Base-by-base conservation (phyloP, 2,329 filamentous ascomycete species). In the Monilinia aucupariae region DNA sequence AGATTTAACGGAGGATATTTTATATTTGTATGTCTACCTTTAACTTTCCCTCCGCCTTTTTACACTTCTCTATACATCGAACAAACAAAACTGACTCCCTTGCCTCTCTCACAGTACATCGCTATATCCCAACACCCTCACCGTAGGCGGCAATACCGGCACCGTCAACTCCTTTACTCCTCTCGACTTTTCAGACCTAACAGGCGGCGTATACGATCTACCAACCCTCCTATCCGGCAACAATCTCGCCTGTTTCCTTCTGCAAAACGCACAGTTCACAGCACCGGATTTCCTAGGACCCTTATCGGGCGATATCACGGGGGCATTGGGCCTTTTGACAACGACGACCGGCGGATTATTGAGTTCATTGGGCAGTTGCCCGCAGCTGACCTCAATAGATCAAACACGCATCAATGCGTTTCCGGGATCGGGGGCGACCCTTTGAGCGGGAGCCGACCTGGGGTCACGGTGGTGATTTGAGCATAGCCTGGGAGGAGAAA, bases 71-170 rank as follows among this genome's bases (percentile, higher is more conserved):
- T 5, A 17, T 51, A 4, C 10, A 10, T 1, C 39, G 30, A 30
- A 0, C 30, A 6, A 27, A 41, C 2, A 22, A 1, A 55, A n/a
- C 25, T 55, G 32, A 55, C 5, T 7, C 20, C 4, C 4, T 9
- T 17, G 25, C 9, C 25, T 25, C 10, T n/a, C 15, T 4, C 25
- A 43, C 8, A 55, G 76, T 65, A 68, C 76, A 5, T 7, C 70
- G n/a, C 72, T 77, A 65, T 75, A 81, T 55, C 80, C 79, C 0
- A 71, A 76, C 22, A 74, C 81, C 20, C 17, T 55, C 39, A 48
- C 59, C 64, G 76, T 84, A 13, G 82, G 82, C 8, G 82, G 82
- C 12, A 84, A 84, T 67, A 77, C 77, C 4, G 80, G 81, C 25
- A 75, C 74, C 2, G 75, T 80, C 34, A 79, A 84, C 71, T 79